Evolutionary conservation across 371 early-diverging fungal species (phyloP), one percentile per base, ranked within the genome.

Genomic region (Haplosporangium sp.): DNA sequence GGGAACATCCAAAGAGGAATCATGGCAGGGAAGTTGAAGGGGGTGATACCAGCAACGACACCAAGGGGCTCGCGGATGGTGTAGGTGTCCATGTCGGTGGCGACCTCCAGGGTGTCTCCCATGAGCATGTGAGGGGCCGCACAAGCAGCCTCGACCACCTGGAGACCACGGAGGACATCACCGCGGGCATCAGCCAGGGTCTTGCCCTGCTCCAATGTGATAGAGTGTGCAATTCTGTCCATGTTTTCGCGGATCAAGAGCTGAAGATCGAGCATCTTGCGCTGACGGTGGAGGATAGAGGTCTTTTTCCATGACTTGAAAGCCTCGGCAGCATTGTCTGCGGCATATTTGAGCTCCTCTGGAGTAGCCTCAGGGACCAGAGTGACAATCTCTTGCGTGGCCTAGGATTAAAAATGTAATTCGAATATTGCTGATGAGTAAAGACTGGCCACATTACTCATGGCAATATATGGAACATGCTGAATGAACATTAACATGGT

Each of bases 11-110:
- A 97, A 55, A 92, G 84, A 41, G 94, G 96, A 63, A 98, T 95
- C 97, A 96, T 97, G 50, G 96, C 96, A 6, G 98, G 98, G 86
- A 98, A 98, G 83, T 98, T 98, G 85, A 95, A 98, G 40, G 99
- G 98, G 72, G 93, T 91, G 74, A 98, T 97, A 63, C 97, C 98
- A 53, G 92, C 98, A 52, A 94, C 93, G 38, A 98, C 99, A 66
- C 99, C 99, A 68, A 98, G 85, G 29, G 98, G 98, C 81, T 97
- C 94, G 43, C 96, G 92, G 69, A 95, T 92, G 53, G 94, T 94
- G 82, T 95, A 98, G 12, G 98, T 98, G 73, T 98, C 98, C 96
- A 97, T 97, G 79, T 95, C 93, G 74, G 87, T 91, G n/a, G 95
- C 86, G 2, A 97, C 98, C 53, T 94, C 92, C 56, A 96, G 80